phyloP scores from a whole-genome alignment of 1,284 basidiomycete species.

The Moesziomyces sp. region DNA sequence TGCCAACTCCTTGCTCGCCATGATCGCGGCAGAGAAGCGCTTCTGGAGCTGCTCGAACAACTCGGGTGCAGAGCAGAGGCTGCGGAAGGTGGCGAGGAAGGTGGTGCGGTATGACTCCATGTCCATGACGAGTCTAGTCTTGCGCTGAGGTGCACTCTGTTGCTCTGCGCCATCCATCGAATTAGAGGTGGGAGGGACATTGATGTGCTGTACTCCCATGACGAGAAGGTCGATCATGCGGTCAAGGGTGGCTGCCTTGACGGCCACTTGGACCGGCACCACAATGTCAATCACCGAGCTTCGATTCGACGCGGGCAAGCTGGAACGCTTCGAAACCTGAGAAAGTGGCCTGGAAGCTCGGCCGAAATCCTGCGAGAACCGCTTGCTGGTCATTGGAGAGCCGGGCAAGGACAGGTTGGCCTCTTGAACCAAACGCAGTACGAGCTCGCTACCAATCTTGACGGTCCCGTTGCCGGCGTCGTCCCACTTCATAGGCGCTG shows the following conservation, averaged over 20 bases:
- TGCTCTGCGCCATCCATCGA: conserved; percentile 18
- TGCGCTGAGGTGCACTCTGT: conserved; percentile 23
- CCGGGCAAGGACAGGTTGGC: conserved; percentile 42
- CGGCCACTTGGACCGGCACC: conserved; percentile 48
- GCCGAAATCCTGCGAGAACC: conserved; percentile 61
- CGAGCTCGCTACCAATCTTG: conserved; percentile 53
- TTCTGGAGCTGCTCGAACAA: conserved; percentile 62
- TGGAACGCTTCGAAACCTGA: conserved; percentile 59
- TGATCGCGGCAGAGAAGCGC: conserved; percentile 60
- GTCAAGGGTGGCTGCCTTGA: conserved; percentile 58
- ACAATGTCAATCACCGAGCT: conserved; percentile 56
- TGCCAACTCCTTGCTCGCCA: conserved; percentile 60
- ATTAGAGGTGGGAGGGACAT: conserved; percentile 15
- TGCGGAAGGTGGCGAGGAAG: conserved; percentile 61
- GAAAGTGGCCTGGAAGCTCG: conserved; percentile 53
- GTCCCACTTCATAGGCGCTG: conserved; percentile 17
- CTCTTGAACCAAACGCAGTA: conserved; percentile 45
- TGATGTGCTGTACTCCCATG: conserved; percentile 61
- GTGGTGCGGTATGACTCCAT: conserved; percentile 51
- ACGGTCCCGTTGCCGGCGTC: conserved; percentile 20
- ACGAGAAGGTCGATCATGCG: conserved; percentile 65
- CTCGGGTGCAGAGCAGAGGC: conserved; percentile 49
- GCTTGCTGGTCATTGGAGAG: conserved; percentile 54
- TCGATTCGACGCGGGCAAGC: conserved; percentile 60
- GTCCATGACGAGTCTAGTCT: conserved; percentile 56